A percentile compares a stretch with the other conserved stretches of the same genome.
phyloP scores from a whole-genome alignment of 2,329 filamentous ascomycete species.

The Cyphellophora attinorum region DNA sequence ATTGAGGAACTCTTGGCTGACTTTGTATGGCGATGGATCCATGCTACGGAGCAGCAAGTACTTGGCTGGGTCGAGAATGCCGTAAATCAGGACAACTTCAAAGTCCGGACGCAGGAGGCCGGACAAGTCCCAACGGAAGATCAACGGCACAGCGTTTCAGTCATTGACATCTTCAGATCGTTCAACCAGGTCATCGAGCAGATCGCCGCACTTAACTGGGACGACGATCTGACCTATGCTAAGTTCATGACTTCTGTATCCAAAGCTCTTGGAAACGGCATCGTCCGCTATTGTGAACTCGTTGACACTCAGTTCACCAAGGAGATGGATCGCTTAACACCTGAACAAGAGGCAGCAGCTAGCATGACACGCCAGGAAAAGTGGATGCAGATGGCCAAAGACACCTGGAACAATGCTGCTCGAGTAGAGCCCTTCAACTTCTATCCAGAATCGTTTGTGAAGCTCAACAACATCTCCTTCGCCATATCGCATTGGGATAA shows the following conservation, averaged over 20 bases:
- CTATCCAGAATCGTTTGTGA: conserved; percentile 73
- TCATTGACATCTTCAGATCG: conserved; percentile 85
- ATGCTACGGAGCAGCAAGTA: conserved; percentile 68
- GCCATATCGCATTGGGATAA: conserved; percentile 86
- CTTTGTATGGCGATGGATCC: conserved; percentile 95
- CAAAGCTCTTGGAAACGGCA: conserved; percentile 71
- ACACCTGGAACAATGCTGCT: conserved; percentile 84
- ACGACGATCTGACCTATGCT: conserved; percentile 84
- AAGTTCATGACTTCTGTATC: conserved; percentile 94
- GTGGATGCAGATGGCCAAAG: conserved; percentile 86
- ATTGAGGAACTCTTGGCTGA: conserved; percentile 77
- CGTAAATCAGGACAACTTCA: conserved; percentile 81
- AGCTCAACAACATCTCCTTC: conserved; percentile 95
- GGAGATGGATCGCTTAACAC: conserved; percentile 88
- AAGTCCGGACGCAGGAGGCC: conserved; percentile 57
- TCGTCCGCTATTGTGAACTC: conserved; percentile 84
- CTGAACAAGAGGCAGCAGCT: conserved; percentile 71
- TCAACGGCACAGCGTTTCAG: conserved; percentile 82
- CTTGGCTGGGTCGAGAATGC: conserved; percentile 79
- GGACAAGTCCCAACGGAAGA: conserved; percentile 61
- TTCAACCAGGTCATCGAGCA: conserved; percentile 90
- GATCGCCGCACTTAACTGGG: conserved; percentile 78
- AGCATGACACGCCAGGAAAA: conserved; percentile 80
- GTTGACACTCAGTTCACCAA: conserved; percentile 74
- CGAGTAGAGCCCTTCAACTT: conserved; percentile 96